A percentile compares a stretch with the other conserved stretches of the same genome.
Conservation (phyloP, 2,329 filamentous ascomycete genomes). For the Dothistroma pini region DNA sequence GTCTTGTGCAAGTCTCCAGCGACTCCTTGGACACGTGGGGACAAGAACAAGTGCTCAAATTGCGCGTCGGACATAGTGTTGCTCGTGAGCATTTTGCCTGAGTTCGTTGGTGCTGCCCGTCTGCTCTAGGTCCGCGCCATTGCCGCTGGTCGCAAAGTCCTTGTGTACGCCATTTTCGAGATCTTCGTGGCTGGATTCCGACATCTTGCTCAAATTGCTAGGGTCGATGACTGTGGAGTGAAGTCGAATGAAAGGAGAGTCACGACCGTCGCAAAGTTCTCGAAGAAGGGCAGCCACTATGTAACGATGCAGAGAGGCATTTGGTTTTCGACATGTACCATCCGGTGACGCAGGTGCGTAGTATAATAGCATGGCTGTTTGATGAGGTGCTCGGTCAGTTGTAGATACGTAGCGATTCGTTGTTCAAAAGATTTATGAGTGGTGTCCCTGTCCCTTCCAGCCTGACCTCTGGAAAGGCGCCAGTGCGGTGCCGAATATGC, state of each 20-base stretch:
- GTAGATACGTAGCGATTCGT: too few species aligned
- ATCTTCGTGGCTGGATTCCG: not conserved
- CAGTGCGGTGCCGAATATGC: too few species aligned
- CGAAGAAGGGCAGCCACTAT: not conserved
- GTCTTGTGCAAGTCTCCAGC: constrained; percentile 20
- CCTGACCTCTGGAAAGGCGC: too few species aligned
- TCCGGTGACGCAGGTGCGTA: constrained; percentile 7
- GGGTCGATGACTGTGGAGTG: not conserved
- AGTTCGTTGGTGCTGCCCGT: constrained; percentile 2
- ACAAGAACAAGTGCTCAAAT: constrained; percentile 27
- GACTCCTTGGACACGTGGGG: constrained; percentile 16
- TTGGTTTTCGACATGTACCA: constrained; percentile 12
- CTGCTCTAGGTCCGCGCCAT: not conserved
- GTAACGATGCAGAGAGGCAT: constrained; percentile 7
- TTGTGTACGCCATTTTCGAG: constrained; percentile 9
- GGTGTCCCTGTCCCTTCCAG: too few species aligned
- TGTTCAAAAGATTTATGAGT: too few species aligned
- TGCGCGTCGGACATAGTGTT: constrained; percentile 26
- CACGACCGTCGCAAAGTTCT: not conserved
- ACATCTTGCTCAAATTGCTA: not conserved
- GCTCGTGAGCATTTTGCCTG: constrained; percentile 8
- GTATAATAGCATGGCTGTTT: constrained; percentile 6
- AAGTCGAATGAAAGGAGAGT: not conserved
- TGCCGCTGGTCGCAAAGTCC: not conserved
- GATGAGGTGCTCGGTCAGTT: not conserved